Base-by-base conservation (phyloP, 106 monocot genomes). In the Posidonia australis region DNA sequence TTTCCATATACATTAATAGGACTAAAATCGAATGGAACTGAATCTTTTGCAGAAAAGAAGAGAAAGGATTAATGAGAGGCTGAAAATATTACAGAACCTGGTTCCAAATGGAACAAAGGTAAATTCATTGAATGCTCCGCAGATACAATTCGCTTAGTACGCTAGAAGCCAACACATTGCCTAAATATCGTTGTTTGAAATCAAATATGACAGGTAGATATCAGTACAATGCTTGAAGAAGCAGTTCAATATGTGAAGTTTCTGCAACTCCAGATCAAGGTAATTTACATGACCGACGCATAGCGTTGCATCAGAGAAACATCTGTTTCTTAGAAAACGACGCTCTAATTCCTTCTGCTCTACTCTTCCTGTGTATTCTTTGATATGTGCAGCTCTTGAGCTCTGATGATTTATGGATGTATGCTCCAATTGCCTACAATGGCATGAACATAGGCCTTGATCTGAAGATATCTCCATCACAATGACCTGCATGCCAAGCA, bases 151-250 rank as follows among this genome's bases (percentile, higher is more conserved):
- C n/a, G n/a, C n/a, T n/a, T n/a, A n/a, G n/a, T n/a, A n/a, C n/a
- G n/a, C n/a, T n/a, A n/a, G n/a, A n/a, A n/a, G n/a, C n/a, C n/a
- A n/a, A n/a, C n/a, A n/a, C n/a, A n/a, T n/a, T n/a, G n/a, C n/a
- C n/a, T n/a, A 58, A 58, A 58, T 58, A 25, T 27, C 13, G 23
- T 6, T 58, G 26, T 26, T 27, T 30, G 23, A 26, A 16, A 16
- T 26, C 23, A 26, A 11, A 17, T 16, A 29, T 60, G 29, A n/a
- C 77, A 91, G 90, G 91, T 92, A 22, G 87, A 92, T 52, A 82
- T 92, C 47, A 92, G 92, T 73, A 92, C 92, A 65, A 92, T 92
- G 92, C 82, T 92, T 27, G 92, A 92, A 69, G 87, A 92, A 55
- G 87, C 92, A 41, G 87, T 87, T 22, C 79, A 87, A 19, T 92